These are phyloP conservation scores for Daldinia sp. DNA, from an alignment of 2,329 filamentous ascomycete genomes.

Conservation along the genomic window DNA sequence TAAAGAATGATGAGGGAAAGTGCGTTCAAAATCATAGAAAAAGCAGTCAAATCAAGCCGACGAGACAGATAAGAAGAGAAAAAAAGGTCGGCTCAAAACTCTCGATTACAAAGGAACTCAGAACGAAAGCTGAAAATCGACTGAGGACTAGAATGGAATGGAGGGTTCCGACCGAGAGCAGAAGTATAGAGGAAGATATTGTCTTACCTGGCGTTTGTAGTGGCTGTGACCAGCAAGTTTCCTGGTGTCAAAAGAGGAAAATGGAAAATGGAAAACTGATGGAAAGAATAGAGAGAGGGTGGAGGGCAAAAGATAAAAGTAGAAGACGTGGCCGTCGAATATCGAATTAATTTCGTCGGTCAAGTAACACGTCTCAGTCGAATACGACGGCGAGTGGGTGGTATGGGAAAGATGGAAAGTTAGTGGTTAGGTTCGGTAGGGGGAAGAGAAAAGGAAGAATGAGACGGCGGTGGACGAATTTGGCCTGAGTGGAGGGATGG, in stretches of 20 bases:
- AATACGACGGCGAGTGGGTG: constrained; percentile 39
- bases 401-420: constrained; percentile 34
- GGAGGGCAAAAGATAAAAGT: constrained; percentile 25
- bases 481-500: constrained; percentile 34
- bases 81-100: constrained; percentile 1
- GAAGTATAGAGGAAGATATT: constrained; percentile 19
- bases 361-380: constrained; percentile 34
- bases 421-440: constrained; percentile 36
- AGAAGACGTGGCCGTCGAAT: constrained; percentile 43
- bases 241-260: constrained; percentile 19
- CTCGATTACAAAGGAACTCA: not conserved
- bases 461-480: constrained; percentile 36
- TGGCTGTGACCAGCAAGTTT: constrained; percentile 20
- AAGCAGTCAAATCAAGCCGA: constrained; percentile 3
- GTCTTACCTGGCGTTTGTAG: constrained; percentile 36
- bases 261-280: constrained; percentile 5
- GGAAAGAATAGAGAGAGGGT: constrained; percentile 26
- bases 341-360: constrained; percentile 43
- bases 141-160: constrained; percentile 8
- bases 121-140: constrained; percentile 1
- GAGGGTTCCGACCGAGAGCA: constrained; percentile 31
- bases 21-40: constrained; percentile 1
- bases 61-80: no score
- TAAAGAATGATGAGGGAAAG: not conserved
- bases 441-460: constrained; percentile 38